A percentile compares a stretch with the other conserved stretches of the same genome.
These are phyloP conservation scores for Phialocephala subalpina DNA, from an alignment of 2,329 filamentous ascomycete species.

Conservation along the genomic window DNA sequence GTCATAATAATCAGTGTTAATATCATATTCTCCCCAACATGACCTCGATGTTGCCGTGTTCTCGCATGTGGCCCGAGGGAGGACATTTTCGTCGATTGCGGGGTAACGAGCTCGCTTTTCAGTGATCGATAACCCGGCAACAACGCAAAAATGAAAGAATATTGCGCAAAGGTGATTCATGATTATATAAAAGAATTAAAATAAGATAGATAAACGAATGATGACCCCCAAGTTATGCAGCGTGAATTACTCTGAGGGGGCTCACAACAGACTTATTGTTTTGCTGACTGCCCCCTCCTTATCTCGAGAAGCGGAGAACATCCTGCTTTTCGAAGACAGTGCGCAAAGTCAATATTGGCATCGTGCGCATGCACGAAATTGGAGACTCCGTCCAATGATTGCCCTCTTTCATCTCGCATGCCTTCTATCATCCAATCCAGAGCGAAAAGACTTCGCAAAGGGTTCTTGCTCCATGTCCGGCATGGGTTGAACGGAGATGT, in stretches of 20 bases:
- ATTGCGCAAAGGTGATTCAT: background rate
- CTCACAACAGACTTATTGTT: background rate
- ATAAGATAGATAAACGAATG: background rate
- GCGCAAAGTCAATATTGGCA: background rate
- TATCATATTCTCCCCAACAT: slow-evolving; percentile 45
- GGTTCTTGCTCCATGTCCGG: background rate
- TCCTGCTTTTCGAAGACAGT: background rate
- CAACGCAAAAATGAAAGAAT: background rate
- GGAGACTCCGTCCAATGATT: background rate
- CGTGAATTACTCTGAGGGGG: background rate
- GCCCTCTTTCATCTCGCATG: background rate
- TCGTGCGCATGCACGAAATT: background rate
- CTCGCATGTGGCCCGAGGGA: slow-evolving; percentile 29
- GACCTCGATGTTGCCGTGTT: slow-evolving; percentile 41
- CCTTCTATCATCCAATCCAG: background rate
- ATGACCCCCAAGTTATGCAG: background rate
- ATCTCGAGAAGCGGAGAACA: background rate
- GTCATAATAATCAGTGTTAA: slow-evolving; percentile 42
- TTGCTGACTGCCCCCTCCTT: background rate
- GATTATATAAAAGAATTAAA: background rate
- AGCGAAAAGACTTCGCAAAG: background rate
- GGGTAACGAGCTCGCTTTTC: background rate
- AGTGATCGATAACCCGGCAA: background rate
- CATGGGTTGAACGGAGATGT: background rate
- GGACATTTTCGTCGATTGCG: background rate